Evolutionary conservation across 768 basidiomycete species (phyloP), one percentile per base, ranked within the genome.

Genomic region (Hydnomerulius pinastri): DNA sequence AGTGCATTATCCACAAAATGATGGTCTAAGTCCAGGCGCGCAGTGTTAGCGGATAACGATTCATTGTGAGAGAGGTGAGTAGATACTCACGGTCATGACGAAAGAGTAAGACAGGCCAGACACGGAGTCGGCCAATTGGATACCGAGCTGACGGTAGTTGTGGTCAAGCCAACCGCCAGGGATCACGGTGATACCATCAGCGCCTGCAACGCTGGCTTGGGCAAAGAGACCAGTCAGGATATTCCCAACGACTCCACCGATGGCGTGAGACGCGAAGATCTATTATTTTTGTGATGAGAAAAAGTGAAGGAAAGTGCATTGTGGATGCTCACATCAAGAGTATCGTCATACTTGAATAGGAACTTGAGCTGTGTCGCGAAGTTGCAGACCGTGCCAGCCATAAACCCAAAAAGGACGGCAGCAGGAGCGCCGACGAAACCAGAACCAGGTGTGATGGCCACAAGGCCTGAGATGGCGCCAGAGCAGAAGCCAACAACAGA

Each of bases 361-460:
- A 89, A 92, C 73, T 98, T 98, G 65, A 98, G 79, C 60, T 96
- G 87, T 4, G 96, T 98, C n/a, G 92, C 90, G 67, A 92, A 92
- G 71, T 98, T 98, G 75, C 92, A 97, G 2, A 85, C 57, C 0
- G 86, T 88, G 15, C 90, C 90, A 0, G 86, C 89, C 61, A 91
- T 73, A 56, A 95, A 77, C 33, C 96, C 96, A 64, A 92, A 95
- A 1, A 86, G 75, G 4, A 96, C 85, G 3, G 92, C 76, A 17
- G 96, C 93, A 15, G 90, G 87, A 39, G 87, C 67, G 39, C 89
- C 90, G 41, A 92, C 92, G 63, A 68, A 92, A 58, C 90, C 90
- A 23, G 87, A 89, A 8, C 72, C 90, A n/a, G 90, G 90, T 0
- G 89, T 92, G 52, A 94, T 93, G 25, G 90, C 90, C 17, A 96